Evolutionary conservation across 768 basidiomycete species (phyloP).

Genomic region (Xanthoconium purpureum): DNA sequence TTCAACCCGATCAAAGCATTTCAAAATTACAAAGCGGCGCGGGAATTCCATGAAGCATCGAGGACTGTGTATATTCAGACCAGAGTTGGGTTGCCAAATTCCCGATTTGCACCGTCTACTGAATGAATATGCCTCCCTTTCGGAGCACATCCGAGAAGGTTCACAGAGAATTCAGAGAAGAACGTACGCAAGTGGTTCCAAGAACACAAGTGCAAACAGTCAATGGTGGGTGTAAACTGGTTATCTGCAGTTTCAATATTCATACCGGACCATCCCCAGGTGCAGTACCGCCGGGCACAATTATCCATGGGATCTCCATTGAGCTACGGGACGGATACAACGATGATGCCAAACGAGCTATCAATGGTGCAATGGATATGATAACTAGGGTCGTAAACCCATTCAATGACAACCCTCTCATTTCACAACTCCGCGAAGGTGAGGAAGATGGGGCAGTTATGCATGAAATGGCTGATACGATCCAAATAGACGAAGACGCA

Average conservation of each 20-base stretch:
- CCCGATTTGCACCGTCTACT: too few species aligned
- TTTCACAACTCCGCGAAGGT: background rate
- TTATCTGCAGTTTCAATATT: too few species aligned
- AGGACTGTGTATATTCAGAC: background rate
- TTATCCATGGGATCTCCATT: background rate
- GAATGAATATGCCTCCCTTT: too few species aligned
- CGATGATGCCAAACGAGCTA: background rate
- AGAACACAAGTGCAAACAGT: background rate
- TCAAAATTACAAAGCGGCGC: too few species aligned
- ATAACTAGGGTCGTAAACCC: background rate
- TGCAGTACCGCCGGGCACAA: background rate
- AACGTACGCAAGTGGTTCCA: background rate
- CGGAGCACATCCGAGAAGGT: constrained; percentile 11
- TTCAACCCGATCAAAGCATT: too few species aligned
- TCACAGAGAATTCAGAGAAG: background rate
- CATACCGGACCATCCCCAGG: background rate
- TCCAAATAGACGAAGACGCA: background rate
- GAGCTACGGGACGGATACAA: background rate
- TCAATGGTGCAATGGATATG: background rate
- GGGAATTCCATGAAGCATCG: background rate
- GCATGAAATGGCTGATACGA: background rate
- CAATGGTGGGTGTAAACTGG: background rate
- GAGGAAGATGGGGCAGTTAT: background rate
- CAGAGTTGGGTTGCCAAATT: background rate
- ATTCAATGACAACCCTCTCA: constrained; percentile 1